Conservation (phyloP, 1,139 yeast species). For the Candida sp. region DNA sequence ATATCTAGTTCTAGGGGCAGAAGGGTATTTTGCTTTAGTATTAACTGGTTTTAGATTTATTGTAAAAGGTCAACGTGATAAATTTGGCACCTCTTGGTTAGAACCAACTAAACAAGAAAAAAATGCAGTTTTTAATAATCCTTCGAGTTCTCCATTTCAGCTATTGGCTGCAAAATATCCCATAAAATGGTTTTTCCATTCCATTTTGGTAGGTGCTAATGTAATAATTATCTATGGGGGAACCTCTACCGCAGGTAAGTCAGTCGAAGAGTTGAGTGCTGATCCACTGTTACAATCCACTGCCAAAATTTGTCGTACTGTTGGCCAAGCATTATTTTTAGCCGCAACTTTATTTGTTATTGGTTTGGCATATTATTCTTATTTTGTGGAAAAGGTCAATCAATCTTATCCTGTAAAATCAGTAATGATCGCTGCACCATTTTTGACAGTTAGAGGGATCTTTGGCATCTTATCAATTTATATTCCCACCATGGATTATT, state of each 20-base stretch:
- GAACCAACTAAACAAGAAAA: slow-evolving; percentile 10
- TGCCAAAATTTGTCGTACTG: slow-evolving; percentile 27
- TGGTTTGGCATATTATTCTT: slow-evolving; percentile 14
- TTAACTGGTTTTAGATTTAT: slow-evolving; percentile 23
- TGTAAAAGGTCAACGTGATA: slow-evolving; percentile 20
- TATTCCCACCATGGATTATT: slow-evolving; percentile 28
- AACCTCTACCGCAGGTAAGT: slow-evolving; percentile 23
- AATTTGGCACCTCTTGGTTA: slow-evolving; percentile 14
- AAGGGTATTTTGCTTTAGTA: slow-evolving; percentile 35
- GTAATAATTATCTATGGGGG: slow-evolving; percentile 33
- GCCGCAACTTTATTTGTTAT: slow-evolving; percentile 17
- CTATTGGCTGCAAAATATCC: slow-evolving; percentile 5
- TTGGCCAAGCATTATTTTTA: slow-evolving; percentile 31
- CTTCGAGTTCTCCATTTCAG: slow-evolving; percentile 3
- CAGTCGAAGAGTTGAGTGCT: slow-evolving; percentile 10
- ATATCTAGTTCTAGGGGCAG: slow-evolving; percentile 35
- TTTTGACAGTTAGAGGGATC: slow-evolving; percentile 18
- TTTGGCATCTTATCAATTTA: slow-evolving; percentile 30
- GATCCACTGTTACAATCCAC: slow-evolving; percentile 10
- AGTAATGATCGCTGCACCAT: slow-evolving; percentile 21
- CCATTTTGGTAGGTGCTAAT: slow-evolving; percentile 30
- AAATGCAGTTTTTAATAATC: neutral
- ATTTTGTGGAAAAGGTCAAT: slow-evolving; percentile 15
- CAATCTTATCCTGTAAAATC: slow-evolving; percentile 13
- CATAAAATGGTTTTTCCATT: slow-evolving; percentile 15